These are phyloP conservation scores for Lachnellula cervina DNA, from an alignment of 2,329 filamentous ascomycete genomes.

Conservation along the genomic window DNA sequence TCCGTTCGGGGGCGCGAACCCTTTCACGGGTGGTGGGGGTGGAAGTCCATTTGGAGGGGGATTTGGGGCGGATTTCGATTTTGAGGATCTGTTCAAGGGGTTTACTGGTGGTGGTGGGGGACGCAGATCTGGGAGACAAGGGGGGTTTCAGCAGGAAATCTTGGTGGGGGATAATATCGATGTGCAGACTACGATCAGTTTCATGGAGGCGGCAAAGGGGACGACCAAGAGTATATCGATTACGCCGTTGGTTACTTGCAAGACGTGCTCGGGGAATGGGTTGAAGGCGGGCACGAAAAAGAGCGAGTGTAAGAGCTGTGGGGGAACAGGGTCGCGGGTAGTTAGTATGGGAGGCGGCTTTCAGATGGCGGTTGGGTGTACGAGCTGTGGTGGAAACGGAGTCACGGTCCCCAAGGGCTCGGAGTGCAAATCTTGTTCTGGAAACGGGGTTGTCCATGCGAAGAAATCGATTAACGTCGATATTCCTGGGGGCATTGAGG, in stretches of 20 bases:
- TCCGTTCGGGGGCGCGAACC: conserved; percentile 59
- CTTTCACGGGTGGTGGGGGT: conserved; percentile 55
- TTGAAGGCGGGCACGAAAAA: conserved; percentile 75
- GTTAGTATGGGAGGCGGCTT: conserved; percentile 91
- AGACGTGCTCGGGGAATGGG: conserved; percentile 77
- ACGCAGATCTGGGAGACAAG: conserved; percentile 43
- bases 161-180: conserved; percentile 95
- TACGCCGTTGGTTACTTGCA: conserved; percentile 74
- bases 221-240: conserved; percentile 83
- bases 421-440: conserved; percentile 74
- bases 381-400: conserved; percentile 74
- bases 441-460: conserved; percentile 79
- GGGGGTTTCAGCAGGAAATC: conserved; percentile 71
- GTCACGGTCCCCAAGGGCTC: conserved; percentile 70
- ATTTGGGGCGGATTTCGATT: conserved; percentile 82
- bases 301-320: conserved; percentile 71
- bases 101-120: conserved; percentile 56
- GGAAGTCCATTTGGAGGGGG: conserved; percentile 51
- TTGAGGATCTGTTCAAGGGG: conserved; percentile 90
- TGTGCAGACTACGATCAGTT: conserved; percentile 86
- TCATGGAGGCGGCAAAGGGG: conserved; percentile 94
- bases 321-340: conserved; percentile 79
- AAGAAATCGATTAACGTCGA: conserved; percentile 80
- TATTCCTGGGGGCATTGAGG: conserved; percentile 92
- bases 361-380: conserved; percentile 90